Percentiles rank a stretch among this genome's conserved stretches.
These are phyloP conservation scores for Corymbia calophylla DNA, from an alignment of 441 rosid genomes.

Conservation along the genomic window DNA sequence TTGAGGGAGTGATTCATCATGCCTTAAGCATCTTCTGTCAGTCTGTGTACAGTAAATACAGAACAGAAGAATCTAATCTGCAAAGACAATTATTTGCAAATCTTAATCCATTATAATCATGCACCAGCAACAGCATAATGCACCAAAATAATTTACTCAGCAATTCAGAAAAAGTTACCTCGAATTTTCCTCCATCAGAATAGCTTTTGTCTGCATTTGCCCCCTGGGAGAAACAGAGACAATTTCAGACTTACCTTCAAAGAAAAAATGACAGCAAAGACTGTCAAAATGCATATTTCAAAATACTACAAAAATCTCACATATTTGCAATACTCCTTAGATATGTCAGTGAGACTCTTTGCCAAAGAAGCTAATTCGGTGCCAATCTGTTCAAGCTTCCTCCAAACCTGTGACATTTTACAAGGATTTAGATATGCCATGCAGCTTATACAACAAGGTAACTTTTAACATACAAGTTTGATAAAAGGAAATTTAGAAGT, in stretches of 20 bases:
- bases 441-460: background rate
- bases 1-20: background rate
- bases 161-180: constrained; percentile 16
- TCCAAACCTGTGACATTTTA: constrained; percentile 58
- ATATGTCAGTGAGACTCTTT: constrained; percentile 52
- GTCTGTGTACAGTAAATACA: background rate
- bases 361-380: constrained; percentile 62
- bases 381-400: constrained; percentile 55
- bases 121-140: background rate
- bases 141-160: background rate
- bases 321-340: constrained; percentile 30
- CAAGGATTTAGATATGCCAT: background rate
- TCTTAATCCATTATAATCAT: background rate
- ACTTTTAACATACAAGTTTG: background rate
- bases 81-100: background rate
- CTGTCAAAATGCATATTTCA: background rate
- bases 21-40: background rate
- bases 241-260: background rate
- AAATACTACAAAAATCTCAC: background rate
- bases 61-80: background rate
- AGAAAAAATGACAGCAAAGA: background rate
- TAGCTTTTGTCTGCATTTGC: constrained; percentile 3
- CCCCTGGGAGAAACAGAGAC: constrained; percentile 12
- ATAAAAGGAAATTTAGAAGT: background rate
- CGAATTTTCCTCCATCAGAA: constrained; percentile 15